phyloP scores from a whole-genome alignment of 257 asterid genomes.

The Haberlea rhodopensis region DNA sequence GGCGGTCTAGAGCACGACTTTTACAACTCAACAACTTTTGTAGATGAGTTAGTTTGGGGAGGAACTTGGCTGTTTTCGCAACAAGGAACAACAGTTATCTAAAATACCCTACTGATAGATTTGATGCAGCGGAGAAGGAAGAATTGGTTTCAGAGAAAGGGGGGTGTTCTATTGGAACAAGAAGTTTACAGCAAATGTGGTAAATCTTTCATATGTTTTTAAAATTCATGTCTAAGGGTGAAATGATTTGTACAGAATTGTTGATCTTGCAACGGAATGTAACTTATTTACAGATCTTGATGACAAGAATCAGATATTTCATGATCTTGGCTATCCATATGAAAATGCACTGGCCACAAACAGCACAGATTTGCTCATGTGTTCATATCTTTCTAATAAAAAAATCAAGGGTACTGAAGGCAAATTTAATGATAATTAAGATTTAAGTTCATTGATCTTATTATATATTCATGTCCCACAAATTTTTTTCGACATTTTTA shows the following conservation, averaged over 20 bases:
- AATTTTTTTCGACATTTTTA: slow-evolving; percentile 17
- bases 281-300: slow-evolving; percentile 31
- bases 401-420: slow-evolving; percentile 41
- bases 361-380: slow-evolving; percentile 50
- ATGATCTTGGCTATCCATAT: slow-evolving; percentile 58
- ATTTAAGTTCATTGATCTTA: neutral
- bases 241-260: neutral
- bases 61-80: slow-evolving; percentile 60
- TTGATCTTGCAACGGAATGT: neutral
- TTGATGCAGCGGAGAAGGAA: slow-evolving; percentile 47
- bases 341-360: slow-evolving; percentile 47
- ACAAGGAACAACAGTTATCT: slow-evolving; percentile 50
- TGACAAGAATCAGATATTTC: slow-evolving; percentile 50
- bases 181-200: slow-evolving; percentile 47
- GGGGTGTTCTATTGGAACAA: slow-evolving; percentile 55
- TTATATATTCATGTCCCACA: neutral
- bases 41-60: slow-evolving; percentile 57
- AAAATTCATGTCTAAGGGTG: neutral
- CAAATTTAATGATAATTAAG: neutral
- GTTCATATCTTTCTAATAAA: slow-evolving; percentile 40
- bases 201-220: slow-evolving; percentile 18
- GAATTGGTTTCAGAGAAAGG: slow-evolving; percentile 37
- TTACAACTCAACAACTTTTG: slow-evolving; percentile 43
- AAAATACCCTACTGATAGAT: slow-evolving; percentile 36
- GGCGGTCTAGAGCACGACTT: slow-evolving; percentile 41